Base-by-base conservation (phyloP, 352 stramenopile species). In the Pythium phragmitis region DNA sequence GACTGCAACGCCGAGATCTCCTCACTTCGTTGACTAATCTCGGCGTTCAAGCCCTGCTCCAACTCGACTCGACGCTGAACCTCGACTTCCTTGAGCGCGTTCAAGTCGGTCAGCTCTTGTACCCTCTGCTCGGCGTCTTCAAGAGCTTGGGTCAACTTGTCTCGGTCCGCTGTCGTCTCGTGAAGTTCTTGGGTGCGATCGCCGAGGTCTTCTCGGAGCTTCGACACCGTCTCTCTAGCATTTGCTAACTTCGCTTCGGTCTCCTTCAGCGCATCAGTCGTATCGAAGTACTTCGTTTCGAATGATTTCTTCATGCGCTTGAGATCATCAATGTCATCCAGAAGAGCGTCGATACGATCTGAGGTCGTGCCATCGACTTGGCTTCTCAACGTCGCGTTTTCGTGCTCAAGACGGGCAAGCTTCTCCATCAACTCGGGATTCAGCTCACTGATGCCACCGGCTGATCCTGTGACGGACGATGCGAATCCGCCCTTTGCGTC, bases 381-480 rank as follows among this genome's bases (percentile, higher is more conserved):
- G 21, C 66, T 75, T 58, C 75, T 72, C 7, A 94, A 53, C 4
- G 74, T 67, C 2, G 47, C 26, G 53, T 94, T 94, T 48, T 91
- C 82, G 34, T 74, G 73, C 52, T 89, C 68, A 6, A 92, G 70
- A 11, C 76, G 72, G 1, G 70, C 66, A 7, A 94, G 26, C 41
- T 86, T 87, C 39, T 92, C 67, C 73, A 82, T 83, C 7, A 94
- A 49, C 49, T 90, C 78, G 0, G 79, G 80, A 42, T 89, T 91
- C 41, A 91, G 69, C 54, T 92, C 84, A 17, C 74, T 79, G 33
- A 90, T 82, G 4, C 76, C 71, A 30, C 42, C 57, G 14, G 57
- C 56, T 17, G 79, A 60, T 14, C 59, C 63, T 21, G 16, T 33
- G 4, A 7, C 23, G 28, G 26, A 61, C 16, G 21, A 1, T 46